Evolutionary conservation across 768 basidiomycete species (phyloP), one percentile per base, ranked within the genome.

Genomic region (Tulasnella sp.): DNA sequence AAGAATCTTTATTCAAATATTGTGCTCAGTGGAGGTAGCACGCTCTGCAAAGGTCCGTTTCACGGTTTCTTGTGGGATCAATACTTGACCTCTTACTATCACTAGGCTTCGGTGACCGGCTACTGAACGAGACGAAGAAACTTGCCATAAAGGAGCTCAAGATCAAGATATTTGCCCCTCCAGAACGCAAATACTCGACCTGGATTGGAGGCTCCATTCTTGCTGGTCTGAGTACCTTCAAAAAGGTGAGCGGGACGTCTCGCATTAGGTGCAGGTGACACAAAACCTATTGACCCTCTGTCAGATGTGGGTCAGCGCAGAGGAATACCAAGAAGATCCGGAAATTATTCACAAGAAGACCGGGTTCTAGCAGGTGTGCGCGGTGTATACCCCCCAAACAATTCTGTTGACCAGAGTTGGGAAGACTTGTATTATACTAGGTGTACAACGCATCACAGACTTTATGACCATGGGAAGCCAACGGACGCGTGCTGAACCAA

Each of bases 301-400:
- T 53, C 57, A 96, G 91, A 98, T 99, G 94, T 99, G 96, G 94
- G 90, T 99, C 49, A 93, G 91, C 43, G 92, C 93, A 36, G 94
- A 99, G 70, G 96, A 98, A 71, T 98, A 97, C 68, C 91, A 96
- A 70, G 94, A 99, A 70, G 94, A 98, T 71, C 93, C 94, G 54
- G 93, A 98, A 66, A 87, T 97, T 65, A 98, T 97, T 66, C 93
- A 96, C 71, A 93, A 89, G 72, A 94, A 94, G 71, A 77, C 85
- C 57, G 87, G 86, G 45, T 90, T 91, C 69, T 90, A 54, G 45
- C 11, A 15, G 15, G 57, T 48, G 15, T 27, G 21, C 15, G 3
- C 9, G 14, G 31, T 39, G 19, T 35, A 11, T 39, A n/a, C n/a
- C n/a, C n/a, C n/a, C n/a, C n/a, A n/a, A n/a, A n/a, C n/a, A n/a